phyloP scores from a whole-genome alignment of 192 early-diverging fungal species.

The Phycomyces nitens region DNA sequence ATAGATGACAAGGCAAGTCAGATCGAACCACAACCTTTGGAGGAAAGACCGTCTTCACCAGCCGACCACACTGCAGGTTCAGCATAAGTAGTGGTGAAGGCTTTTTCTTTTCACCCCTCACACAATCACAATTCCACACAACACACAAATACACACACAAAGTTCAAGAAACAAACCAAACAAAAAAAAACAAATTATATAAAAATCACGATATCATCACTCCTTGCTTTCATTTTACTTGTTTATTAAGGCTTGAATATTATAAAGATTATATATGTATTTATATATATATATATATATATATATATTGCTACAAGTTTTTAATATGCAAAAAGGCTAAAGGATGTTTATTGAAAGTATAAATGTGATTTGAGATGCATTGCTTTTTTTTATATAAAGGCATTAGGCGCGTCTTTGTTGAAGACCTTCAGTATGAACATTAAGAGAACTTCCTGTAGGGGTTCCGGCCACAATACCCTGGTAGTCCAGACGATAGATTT shows the following conservation, averaged over 20 bases:
- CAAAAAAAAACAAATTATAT: constrained; percentile 4
- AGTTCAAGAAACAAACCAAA: neutral
- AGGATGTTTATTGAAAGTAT: neutral
- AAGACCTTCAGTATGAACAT: constrained; percentile 19
- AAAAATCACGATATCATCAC: neutral
- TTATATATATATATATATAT: neutral
- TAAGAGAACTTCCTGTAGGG: constrained; percentile 31
- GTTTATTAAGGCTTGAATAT: neutral
- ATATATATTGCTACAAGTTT: no score
- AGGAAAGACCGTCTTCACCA: neutral
- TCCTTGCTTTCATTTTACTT: constrained; percentile 5
- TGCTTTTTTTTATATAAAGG: neutral
- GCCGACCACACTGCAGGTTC: constrained; percentile 15
- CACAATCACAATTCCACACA: neutral
- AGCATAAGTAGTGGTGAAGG: constrained; percentile 13
- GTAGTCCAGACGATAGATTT: constrained; percentile 38
- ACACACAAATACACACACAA: neutral
- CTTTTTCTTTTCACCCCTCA: neutral
- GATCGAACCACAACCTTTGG: neutral
- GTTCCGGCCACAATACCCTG: constrained; percentile 36
- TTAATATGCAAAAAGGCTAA: no score
- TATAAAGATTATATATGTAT: no score
- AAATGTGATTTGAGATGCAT: neutral
- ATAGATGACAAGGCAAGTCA: neutral
- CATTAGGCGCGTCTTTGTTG: constrained; percentile 11